Evolutionary conservation across 345 rosid species (phyloP), one percentile per base, ranked within the genome.

Genomic region (Arabidopsis suecica): DNA sequence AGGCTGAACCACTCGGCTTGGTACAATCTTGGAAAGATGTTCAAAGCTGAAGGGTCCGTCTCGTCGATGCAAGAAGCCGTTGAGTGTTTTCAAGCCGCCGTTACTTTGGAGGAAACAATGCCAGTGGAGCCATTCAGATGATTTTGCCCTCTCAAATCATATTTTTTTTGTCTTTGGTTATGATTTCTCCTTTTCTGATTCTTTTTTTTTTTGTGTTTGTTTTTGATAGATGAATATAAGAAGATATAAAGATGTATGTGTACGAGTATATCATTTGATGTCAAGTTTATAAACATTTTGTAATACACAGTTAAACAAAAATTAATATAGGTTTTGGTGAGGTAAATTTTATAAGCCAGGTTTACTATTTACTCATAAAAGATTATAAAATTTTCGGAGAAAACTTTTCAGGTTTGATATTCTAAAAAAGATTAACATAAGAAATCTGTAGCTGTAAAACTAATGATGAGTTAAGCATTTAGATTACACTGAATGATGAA

Each of bases 101-200:
- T 86, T 30, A 41, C 81, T 51, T 73, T 89, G n/a, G 89, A 88
- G 80, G 89, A 87, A 58, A 63, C 93, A 2, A 84, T 82, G 28
- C 97, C 97, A 0, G 84, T 88, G 36, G 96, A 91, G 76, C 89
- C 97, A 40, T 89, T 91, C 80, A 86, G 93, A 84, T 89, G 74
- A 82, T 66, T 55, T 41, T 67, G 8, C 6, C 13, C 5, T 72
- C 49, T 49, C 37, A 48, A 48, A 32, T 48, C 64, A 60, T 60
- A 10, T 37, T 37, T 53, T 53, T 38, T 40, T 32, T 14, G 4
- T 64, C 42, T 23, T 49, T 59, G 45, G 53, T 56, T 14, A 8
- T 47, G 65, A 54, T 23, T 34, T 62, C 18, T 23, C 36, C n/a
- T 12, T 23, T 3, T 9, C 13, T 25, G 10, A 32, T 40, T 48